A percentile compares a stretch with the other conserved stretches of the same genome.
These are phyloP conservation scores for Ichthyophthirius multifiliis DNA, from an alignment of 169 alveolate species.

Conservation along the genomic window DNA sequence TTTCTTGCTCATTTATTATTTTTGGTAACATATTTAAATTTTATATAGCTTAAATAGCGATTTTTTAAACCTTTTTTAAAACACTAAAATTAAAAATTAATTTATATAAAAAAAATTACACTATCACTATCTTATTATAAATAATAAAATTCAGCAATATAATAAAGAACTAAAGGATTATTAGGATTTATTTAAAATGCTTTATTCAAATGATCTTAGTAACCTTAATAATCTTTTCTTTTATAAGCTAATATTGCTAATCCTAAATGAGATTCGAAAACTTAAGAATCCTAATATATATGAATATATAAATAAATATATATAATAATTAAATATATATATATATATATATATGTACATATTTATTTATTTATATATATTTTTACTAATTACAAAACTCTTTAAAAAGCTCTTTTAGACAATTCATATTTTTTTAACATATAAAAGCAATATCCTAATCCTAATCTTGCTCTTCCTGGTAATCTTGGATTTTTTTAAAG, in stretches of 20 bases:
- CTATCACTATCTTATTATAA: conserved; percentile 9
- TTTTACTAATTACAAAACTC: conserved; percentile 13
- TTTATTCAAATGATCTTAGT: conserved; percentile 12
- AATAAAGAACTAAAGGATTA: conserved; percentile 10
- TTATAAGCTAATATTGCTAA: conserved; percentile 24
- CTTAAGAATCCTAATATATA: background rate
- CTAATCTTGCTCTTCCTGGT: conserved; percentile 37
- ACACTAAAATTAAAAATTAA: background rate
- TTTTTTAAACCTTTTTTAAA: background rate
- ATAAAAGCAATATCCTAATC: conserved; percentile 35
- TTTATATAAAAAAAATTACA: background rate
- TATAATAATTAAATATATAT: no score
- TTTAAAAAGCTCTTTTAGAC: conserved; percentile 19
- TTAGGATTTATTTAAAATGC: conserved; percentile 20
- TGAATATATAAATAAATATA: background rate
- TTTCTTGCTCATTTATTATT: background rate
- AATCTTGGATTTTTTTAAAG: conserved; percentile 24
- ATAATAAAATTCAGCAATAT: conserved; percentile 13
- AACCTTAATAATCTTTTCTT: conserved; percentile 26
- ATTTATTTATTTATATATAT: background rate
- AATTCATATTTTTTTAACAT: conserved; percentile 7
- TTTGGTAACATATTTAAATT: background rate
- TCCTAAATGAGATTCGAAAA: conserved; percentile 26
- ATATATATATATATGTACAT: no score
- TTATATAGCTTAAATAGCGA: background rate